A percentile compares a stretch with the other conserved stretches of the same genome.
phyloP scores from a whole-genome alignment of 176 grass and related monocot genomes.

The Pontederia crassipes region DNA sequence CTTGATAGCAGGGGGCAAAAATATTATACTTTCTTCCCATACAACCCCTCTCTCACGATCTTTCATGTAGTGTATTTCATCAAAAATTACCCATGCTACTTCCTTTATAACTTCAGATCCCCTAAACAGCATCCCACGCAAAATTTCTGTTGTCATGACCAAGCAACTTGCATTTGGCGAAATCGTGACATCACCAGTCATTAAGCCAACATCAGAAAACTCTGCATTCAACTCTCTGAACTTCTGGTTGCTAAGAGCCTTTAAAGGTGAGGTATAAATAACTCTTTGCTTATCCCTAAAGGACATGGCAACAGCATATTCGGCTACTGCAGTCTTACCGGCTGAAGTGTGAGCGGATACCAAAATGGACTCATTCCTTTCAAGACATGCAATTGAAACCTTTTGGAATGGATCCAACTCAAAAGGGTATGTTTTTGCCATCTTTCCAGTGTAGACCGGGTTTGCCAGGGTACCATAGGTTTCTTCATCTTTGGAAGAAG shows the following conservation, averaged over 20 bases:
- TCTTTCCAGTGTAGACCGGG: constrained; percentile 59
- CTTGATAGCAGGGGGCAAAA: constrained; percentile 51
- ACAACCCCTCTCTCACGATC: constrained; percentile 39
- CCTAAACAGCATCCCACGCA: constrained; percentile 93
- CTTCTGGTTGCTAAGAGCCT: constrained; percentile 98
- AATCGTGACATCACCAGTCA: constrained; percentile 95
- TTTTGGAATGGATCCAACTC: constrained; percentile 88
- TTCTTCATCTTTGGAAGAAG: constrained; percentile 39
- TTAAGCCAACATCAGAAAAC: constrained; percentile 84
- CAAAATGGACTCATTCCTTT: constrained; percentile 79
- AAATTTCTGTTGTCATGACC: constrained; percentile 97
- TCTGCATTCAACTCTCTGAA: constrained; percentile 86
- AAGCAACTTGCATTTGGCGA: constrained; percentile 84
- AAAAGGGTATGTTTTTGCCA: constrained; percentile 93
- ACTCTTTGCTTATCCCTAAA: constrained; percentile 83
- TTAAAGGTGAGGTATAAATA: constrained; percentile 86
- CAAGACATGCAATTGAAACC: constrained; percentile 71
- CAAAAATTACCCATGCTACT: constrained; percentile 96
- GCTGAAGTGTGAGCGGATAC: constrained; percentile 95
- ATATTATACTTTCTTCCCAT: constrained; percentile 90
- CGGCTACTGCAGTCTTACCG: constrained; percentile 80
- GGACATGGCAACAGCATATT: constrained; percentile 94
- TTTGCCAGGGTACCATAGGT: constrained; percentile 46
- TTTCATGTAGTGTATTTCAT: constrained; percentile 99
- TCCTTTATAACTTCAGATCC: constrained; percentile 97